A percentile compares a stretch with the other conserved stretches of the same genome.
phyloP scores from a whole-genome alignment of 164 flowering plant genomes.

The Magnolia officinalis region DNA sequence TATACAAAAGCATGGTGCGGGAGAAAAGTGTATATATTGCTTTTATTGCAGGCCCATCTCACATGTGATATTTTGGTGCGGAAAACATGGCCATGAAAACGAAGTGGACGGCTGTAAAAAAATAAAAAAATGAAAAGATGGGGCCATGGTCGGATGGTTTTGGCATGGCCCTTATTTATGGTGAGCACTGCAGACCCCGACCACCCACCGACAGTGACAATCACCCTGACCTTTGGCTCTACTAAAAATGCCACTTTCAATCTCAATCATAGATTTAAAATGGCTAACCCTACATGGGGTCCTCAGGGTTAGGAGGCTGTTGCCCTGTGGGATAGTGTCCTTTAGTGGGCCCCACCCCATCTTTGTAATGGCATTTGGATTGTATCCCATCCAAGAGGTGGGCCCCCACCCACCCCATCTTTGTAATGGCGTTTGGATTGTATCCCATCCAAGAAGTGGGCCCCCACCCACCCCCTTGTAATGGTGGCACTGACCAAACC shows the following conservation, averaged over 20 bases:
- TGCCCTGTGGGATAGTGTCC: not conserved
- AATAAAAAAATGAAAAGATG: not conserved
- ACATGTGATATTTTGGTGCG: not conserved
- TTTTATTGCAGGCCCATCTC: too few species aligned
- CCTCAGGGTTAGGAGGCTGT: not conserved
- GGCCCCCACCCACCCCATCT: not conserved
- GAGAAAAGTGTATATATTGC: too few species aligned
- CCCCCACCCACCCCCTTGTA: not conserved
- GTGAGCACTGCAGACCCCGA: constrained; percentile 5
- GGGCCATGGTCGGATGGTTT: not conserved
- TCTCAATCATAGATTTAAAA: not conserved
- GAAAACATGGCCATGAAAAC: not conserved
- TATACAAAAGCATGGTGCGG: too few species aligned
- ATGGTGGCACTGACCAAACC: not conserved
- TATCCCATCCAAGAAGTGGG: not conserved
- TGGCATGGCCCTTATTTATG: not conserved
- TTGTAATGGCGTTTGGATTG: not conserved
- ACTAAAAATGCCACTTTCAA: not conserved
- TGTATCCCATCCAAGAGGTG: not conserved
- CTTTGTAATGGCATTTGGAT: not conserved
- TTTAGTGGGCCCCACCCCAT: not conserved
- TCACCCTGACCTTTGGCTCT: constrained; percentile 1
- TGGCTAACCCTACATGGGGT: not conserved
- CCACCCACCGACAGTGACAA: constrained; percentile 12
- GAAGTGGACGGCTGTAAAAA: not conserved